Conservation (phyloP, 176 grass and related monocot genomes). For the Aegilops umbellulata region DNA sequence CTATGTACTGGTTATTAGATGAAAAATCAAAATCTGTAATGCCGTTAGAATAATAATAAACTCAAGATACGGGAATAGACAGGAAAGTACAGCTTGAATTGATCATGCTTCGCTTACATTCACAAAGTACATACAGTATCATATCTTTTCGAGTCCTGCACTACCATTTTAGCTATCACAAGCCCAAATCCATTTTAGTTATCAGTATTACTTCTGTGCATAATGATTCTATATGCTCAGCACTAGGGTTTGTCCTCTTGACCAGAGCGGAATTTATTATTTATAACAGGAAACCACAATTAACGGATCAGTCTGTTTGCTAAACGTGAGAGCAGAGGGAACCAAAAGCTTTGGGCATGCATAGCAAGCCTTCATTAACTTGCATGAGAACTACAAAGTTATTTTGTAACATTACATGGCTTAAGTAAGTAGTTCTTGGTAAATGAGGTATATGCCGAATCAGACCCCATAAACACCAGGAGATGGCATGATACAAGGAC, state of each 20-base stretch:
- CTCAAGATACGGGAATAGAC: conserved; percentile 3
- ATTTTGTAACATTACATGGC: background rate
- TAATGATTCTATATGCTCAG: background rate
- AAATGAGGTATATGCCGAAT: background rate
- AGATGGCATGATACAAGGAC: background rate
- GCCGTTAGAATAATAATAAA: conserved; percentile 59
- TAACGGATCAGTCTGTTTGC: background rate
- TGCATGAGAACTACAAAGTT: background rate
- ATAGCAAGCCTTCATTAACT: conserved; percentile 7
- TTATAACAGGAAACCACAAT: conserved; percentile 10
- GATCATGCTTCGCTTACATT: background rate
- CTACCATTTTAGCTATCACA: conserved; percentile 1
- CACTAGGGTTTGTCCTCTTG: background rate
- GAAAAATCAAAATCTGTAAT: conserved; percentile 99
- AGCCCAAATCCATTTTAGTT: background rate
- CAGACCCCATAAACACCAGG: background rate
- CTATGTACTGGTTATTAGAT: conserved; percentile 99
- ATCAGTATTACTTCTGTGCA: background rate
- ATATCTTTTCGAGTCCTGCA: background rate
- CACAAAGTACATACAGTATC: background rate
- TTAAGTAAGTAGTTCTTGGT: conserved; percentile 2
- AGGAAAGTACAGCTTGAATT: background rate
- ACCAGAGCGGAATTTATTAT: background rate
- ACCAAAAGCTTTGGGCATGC: background rate
- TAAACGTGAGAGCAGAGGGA: background rate